Evolutionary conservation across 2,329 filamentous ascomycete species (phyloP).

Genomic region (Aspergillus niger): DNA sequence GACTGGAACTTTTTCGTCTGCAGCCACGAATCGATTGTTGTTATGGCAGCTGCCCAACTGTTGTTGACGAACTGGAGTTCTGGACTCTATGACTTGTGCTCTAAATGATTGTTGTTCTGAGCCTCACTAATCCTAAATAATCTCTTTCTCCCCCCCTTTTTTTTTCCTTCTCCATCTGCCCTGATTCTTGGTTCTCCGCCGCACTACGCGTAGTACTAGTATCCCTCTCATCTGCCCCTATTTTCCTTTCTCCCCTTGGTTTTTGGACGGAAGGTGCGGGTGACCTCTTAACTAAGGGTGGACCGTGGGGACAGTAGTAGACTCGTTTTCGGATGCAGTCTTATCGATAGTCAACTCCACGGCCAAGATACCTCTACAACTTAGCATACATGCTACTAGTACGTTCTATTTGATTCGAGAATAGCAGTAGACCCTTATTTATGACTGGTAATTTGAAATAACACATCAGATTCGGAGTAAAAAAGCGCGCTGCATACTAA

Average conservation of each 20-base stretch:
- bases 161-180: no score
- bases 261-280: neutral
- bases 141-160: no score
- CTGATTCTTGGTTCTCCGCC: no score
- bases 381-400: no score
- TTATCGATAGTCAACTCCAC: neutral
- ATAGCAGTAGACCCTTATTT: neutral
- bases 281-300: neutral
- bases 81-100: neutral
- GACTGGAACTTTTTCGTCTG: neutral
- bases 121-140: no score
- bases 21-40: constrained; percentile 8
- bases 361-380: neutral
- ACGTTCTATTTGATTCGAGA: neutral
- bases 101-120: neutral
- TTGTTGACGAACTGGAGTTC: no score
- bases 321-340: neutral
- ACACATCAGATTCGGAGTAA: no score
- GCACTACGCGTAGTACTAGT: neutral
- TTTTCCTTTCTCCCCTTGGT: neutral
- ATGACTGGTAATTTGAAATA: neutral
- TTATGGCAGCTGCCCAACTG: constrained; percentile 11
- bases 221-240: neutral
- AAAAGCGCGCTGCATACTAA: no score
- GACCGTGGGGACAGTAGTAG: neutral